Evolutionary conservation across 116 monocot species (phyloP), one percentile per base, ranked within the genome.

Genomic region (Posidonia oceanica): DNA sequence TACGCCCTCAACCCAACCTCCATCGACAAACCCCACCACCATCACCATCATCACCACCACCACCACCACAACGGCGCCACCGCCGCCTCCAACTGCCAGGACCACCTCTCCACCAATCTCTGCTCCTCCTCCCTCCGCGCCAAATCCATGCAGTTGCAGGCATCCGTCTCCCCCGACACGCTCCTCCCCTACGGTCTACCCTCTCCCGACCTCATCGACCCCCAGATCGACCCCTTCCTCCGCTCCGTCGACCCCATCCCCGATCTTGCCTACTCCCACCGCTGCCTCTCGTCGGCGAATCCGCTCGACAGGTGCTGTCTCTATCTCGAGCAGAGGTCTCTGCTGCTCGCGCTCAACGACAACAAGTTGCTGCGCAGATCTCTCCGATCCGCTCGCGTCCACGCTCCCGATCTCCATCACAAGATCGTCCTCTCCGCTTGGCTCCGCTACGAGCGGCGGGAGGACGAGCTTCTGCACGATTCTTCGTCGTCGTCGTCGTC

Each of bases 171-270:
- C 14, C 39, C 76, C 14, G 91, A 88, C 36, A 64, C 80, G 59
- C 76, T 82, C 57, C 82, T 97, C 36, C 92, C 97, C 40, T 92
- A 74, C 63, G 97, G 97, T 13, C 87, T 87, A 52, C 97, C 97
- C 15, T 82, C 83, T n/a, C 53, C 82, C 4, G 92, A 87, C 75
- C 80, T 77, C 69, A 80, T 97, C 73, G 87, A 92, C 36, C 92
- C 97, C 21, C 66, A 75, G 37, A 68, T 97, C 73, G 92, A 97
- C 75, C 83, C 89, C n/a, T 89, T 87, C 72, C 83, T 92, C 54
- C 87, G 85, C 59, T 84, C 89, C 69, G 70, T 91, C 67, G 89
- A 92, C 68, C 80, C 64, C 67, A 69, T 89, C 56, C 22, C 75
- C 65, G 69, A 83, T 51, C 83, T 92, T 39, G 72, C 92, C n/a